These are phyloP conservation scores for Penicillium flavigenum DNA, from an alignment of 495 filamentous ascomycete species.

Conservation along the genomic window DNA sequence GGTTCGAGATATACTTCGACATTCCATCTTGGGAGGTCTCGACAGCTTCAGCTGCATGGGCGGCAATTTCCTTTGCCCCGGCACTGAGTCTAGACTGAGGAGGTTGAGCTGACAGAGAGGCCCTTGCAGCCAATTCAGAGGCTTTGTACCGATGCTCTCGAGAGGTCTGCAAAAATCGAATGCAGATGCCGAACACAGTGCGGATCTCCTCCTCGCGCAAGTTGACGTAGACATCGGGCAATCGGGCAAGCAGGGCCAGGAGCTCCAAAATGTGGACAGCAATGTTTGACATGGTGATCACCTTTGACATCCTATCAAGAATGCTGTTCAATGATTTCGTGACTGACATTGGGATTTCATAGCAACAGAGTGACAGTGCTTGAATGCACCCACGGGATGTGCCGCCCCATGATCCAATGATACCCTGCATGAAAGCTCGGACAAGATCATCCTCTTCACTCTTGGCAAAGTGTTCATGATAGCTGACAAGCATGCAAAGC, in stretches of 20 bases:
- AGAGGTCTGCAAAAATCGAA: slow-evolving; percentile 81
- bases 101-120: slow-evolving; percentile 17
- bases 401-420: slow-evolving; percentile 76
- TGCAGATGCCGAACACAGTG: slow-evolving; percentile 90
- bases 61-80: slow-evolving; percentile 41
- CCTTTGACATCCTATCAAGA: slow-evolving; percentile 87
- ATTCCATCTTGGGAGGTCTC: slow-evolving; percentile 43
- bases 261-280: slow-evolving; percentile 96
- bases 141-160: slow-evolving; percentile 54
- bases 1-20: slow-evolving; percentile 81
- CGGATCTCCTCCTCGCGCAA: slow-evolving; percentile 85
- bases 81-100: slow-evolving; percentile 39
- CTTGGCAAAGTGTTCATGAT: slow-evolving; percentile 80
- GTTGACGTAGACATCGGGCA: slow-evolving; percentile 82
- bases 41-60: slow-evolving; percentile 28
- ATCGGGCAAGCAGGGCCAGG: slow-evolving; percentile 76
- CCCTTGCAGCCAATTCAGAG: slow-evolving; percentile 33
- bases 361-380: slow-evolving; percentile 87
- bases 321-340: slow-evolving; percentile 79
- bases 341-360: slow-evolving; percentile 82
- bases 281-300: slow-evolving; percentile 87
- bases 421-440: slow-evolving; percentile 74
- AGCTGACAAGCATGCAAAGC: slow-evolving; percentile 81
- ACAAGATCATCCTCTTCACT: slow-evolving; percentile 87
- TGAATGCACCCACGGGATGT: slow-evolving; percentile 91